Evolutionary conservation across 176 grass and related monocot species (phyloP).

Genomic region (Hsuehochloa calcarea): DNA sequence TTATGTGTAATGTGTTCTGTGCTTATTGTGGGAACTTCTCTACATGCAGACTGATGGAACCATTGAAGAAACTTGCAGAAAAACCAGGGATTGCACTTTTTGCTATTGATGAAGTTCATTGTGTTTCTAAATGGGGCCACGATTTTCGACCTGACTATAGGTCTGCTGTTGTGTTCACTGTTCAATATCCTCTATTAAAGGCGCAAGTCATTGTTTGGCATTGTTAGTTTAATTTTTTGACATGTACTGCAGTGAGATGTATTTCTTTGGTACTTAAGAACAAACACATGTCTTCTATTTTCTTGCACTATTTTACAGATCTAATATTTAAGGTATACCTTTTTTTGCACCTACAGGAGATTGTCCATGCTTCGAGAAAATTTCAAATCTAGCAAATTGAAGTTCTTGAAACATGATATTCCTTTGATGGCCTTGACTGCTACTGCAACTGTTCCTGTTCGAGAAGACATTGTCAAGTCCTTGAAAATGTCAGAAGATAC

Average conservation of each 20-base stretch:
- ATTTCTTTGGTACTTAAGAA: constrained; percentile 15
- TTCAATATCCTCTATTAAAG: constrained; percentile 45
- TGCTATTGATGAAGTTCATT: constrained; percentile 94
- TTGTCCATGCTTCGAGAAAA: constrained; percentile 73
- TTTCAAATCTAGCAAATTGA: constrained; percentile 66
- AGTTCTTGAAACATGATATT: constrained; percentile 74
- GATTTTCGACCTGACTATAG: constrained; percentile 96
- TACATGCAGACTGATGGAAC: constrained; percentile 75
- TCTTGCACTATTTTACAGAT: neutral
- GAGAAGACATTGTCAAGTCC: constrained; percentile 82
- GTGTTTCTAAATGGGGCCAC: constrained; percentile 97
- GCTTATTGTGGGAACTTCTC: constrained; percentile 26
- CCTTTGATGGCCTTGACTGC: constrained; percentile 94
- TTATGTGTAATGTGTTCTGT: neutral
- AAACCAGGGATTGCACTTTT: constrained; percentile 91
- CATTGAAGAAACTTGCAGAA: constrained; percentile 85
- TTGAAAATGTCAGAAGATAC: constrained; percentile 72
- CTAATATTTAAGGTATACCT: constrained; percentile 1
- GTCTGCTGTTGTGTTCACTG: constrained; percentile 54
- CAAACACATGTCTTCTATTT: neutral
- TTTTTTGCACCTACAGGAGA: constrained; percentile 38
- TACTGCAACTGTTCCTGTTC: constrained; percentile 84
- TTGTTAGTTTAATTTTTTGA: constrained; percentile 12
- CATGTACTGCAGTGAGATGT: neutral
- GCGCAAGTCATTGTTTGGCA: constrained; percentile 31